Evolutionary conservation across 371 early-diverging fungal species (phyloP), one percentile per base, ranked within the genome.

Genomic region (Lichtheimia corymbifera): DNA sequence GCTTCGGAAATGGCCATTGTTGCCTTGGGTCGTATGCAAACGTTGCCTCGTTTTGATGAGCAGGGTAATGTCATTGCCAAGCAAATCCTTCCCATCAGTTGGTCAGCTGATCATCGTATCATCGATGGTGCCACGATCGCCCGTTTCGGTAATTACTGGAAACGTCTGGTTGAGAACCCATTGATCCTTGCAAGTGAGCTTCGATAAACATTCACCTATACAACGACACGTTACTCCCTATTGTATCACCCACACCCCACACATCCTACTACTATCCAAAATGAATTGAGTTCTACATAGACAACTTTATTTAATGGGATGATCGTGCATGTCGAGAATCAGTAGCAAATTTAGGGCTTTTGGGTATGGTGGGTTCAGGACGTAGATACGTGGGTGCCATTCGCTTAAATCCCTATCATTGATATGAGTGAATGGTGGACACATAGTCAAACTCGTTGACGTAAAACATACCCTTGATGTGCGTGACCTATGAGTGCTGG

Each of bases 71-170:
- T 98, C 13, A 88, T 92, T 1, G 82, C 90, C 4, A 87, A 88
- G 63, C 72, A 87, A 63, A 76, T 96, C 12, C 73, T 96, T 66
- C 85, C 87, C 14, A 79, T 95, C 25, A 94, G 93, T 80, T 97
- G 93, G 91, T 88, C 91, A 3, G 98, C 98, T 5, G 98, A 98
- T 74, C 98, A 98, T 72, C 85, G 98, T 24, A 90, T 98, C n/a
- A 85, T 97, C 63, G 98, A 97, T 73, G 99, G 99, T 18, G 99
- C 97, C 4, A 97, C 98, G 0, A 84, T 97, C 63, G 98, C 98
- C 35, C 82, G 96, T 50, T 97, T 97, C 76, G 92, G 90, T 15
- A 80, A 84, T 54, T 70, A 80, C 24, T 98, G 94, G 96, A 95
- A 94, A 81, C 63, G 68, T 22, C 82, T 91, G 51, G 72, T 98